Evolutionary conservation across 441 rosid genomes (phyloP).

Genomic region (Hura crepitans): DNA sequence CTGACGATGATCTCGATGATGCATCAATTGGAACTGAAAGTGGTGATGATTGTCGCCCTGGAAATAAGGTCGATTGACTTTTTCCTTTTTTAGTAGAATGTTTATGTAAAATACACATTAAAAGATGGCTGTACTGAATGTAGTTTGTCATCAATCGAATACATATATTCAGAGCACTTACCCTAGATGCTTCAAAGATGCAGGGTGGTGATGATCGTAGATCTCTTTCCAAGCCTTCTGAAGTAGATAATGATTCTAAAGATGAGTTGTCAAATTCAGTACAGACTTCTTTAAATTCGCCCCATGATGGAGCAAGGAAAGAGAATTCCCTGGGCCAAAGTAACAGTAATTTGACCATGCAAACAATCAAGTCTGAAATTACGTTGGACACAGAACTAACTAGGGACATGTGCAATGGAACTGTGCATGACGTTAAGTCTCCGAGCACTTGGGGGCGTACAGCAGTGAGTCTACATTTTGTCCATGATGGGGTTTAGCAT

Average conservation of each 20-base stretch:
- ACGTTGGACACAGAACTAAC: constrained; percentile 26
- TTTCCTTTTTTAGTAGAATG: constrained; percentile 15
- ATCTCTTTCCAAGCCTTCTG: constrained; percentile 37
- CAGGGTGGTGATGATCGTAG: constrained; percentile 46
- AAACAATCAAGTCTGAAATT: constrained; percentile 30
- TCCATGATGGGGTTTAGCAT: constrained; percentile 15
- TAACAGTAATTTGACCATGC: constrained; percentile 22
- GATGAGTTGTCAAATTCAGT: constrained; percentile 33
- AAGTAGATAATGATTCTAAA: constrained; percentile 29
- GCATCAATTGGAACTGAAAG: constrained; percentile 47
- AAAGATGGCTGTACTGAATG: background rate
- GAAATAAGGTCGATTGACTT: constrained; percentile 42
- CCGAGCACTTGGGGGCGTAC: constrained; percentile 57
- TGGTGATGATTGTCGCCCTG: constrained; percentile 35
- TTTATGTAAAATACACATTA: background rate
- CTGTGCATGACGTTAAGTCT: constrained; percentile 28
- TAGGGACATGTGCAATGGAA: constrained; percentile 37
- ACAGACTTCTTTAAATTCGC: constrained; percentile 31
- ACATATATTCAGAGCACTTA: constrained; percentile 6
- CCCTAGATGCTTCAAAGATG: constrained; percentile 26
- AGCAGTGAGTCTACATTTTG: constrained; percentile 52
- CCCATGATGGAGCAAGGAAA: constrained; percentile 26
- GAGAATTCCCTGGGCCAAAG: constrained; percentile 33
- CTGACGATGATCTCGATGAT: constrained; percentile 53
- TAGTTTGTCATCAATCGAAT: background rate